phyloP scores from a whole-genome alignment of 2,329 filamentous ascomycete genomes.

The Macrophomina phaseolina region DNA sequence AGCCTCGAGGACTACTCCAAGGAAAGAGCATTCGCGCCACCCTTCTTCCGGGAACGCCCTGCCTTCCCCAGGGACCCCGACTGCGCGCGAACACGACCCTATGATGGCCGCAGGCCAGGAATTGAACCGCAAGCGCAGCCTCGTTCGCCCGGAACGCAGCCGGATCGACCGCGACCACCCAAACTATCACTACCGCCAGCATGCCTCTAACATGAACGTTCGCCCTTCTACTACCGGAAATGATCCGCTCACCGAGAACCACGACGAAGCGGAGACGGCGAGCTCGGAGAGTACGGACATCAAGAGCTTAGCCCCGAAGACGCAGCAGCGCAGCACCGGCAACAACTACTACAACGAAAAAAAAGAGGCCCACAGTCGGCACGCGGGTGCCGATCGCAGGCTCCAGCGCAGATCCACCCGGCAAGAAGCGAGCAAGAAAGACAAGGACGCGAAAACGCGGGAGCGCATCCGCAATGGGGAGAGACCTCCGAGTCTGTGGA shows the following conservation, averaged over 20 bases:
- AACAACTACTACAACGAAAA: conserved; percentile 45
- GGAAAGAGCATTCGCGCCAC: conserved; percentile 48
- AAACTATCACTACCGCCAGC: conserved; percentile 94
- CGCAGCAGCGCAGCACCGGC: conserved; percentile 42
- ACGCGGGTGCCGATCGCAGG: conserved; percentile 36
- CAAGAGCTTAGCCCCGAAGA: conserved; percentile 54
- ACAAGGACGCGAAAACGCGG: conserved; percentile 64
- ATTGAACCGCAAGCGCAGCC: conserved; percentile 76
- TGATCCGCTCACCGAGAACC: conserved; percentile 82
- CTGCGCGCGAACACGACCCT: conserved; percentile 55
- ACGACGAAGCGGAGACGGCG: conserved; percentile 58
- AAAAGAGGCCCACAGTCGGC: conserved; percentile 43
- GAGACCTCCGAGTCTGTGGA: conserved; percentile 87
- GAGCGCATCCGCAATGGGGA: conserved; percentile 68
- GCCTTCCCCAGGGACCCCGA: conserved; percentile 52
- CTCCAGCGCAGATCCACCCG: conserved; percentile 70
- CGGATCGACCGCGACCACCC: conserved; percentile 86
- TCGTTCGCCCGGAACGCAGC: conserved; percentile 87
- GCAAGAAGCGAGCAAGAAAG: conserved; percentile 60
- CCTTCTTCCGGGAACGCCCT: conserved; percentile 43
- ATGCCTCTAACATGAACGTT: conserved; percentile 90
- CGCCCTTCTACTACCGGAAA: conserved; percentile 91
- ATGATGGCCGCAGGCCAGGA: conserved; percentile 58
- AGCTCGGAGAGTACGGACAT: conserved; percentile 69
- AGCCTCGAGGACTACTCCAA: conserved; percentile 39